Conservation (phyloP, 2,329 filamentous ascomycete genomes). For the Phyllosticta citrichinensis region DNA sequence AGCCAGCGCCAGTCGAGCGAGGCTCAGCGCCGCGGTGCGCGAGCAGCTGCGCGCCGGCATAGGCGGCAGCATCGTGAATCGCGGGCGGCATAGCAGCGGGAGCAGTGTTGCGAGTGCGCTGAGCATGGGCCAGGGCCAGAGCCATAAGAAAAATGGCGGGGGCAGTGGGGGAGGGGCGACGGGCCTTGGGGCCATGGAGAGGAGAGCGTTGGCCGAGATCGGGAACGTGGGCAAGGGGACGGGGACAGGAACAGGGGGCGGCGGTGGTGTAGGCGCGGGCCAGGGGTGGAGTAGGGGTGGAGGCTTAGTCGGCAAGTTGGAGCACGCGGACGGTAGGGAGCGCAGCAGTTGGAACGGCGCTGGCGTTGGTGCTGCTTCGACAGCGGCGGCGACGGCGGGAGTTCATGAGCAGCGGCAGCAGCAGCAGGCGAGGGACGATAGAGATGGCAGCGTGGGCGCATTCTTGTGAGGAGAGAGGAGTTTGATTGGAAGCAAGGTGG, state of each 20-base stretch:
- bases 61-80: slow-evolving; percentile 5
- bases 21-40: slow-evolving; percentile 2
- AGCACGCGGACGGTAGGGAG: background rate
- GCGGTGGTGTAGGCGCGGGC: background rate
- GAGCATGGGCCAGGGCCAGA: background rate
- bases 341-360: background rate
- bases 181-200: background rate
- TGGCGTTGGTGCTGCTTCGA: background rate
- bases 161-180: background rate
- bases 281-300: background rate
- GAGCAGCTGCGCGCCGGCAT: background rate
- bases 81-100: background rate
- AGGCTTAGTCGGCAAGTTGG: background rate
- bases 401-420: background rate
- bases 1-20: background rate
- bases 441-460: slow-evolving; percentile 5
- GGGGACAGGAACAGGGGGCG: background rate
- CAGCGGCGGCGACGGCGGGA: background rate
- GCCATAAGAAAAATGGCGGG: background rate
- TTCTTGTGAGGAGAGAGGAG: background rate
- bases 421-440: background rate
- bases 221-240: background rate
- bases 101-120: background rate
- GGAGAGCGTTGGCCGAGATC: background rate
- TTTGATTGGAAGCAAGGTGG: background rate